Evolutionary conservation across 2,329 filamentous ascomycete species (phyloP).

Genomic region (Arthroderma uncinatum): DNA sequence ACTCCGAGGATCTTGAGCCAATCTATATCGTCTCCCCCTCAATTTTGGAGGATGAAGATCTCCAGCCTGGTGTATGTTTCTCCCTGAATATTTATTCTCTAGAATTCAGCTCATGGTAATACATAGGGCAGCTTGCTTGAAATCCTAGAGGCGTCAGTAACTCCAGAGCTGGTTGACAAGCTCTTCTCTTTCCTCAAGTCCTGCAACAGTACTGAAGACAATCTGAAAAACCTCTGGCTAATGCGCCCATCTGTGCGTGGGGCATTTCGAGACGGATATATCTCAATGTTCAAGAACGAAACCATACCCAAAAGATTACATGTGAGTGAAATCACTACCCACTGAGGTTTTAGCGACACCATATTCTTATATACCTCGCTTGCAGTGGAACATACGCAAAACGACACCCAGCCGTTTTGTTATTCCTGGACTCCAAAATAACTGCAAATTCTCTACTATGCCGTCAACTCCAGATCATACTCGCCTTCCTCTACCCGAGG

Average conservation of each 20-base stretch:
- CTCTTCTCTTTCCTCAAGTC: constrained; percentile 8
- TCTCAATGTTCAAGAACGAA: neutral
- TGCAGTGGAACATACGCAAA: neutral
- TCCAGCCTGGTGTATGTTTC: constrained; percentile 5
- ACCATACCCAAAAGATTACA: neutral
- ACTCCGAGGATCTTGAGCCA: neutral
- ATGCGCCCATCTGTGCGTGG: neutral
- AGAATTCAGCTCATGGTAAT: neutral
- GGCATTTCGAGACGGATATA: neutral
- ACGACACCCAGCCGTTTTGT: no score
- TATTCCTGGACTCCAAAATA: neutral
- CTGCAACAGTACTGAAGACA: neutral
- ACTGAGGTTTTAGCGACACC: neutral
- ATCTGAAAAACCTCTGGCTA: constrained; percentile 12
- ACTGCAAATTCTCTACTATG: constrained; percentile 5
- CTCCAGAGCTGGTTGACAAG: neutral
- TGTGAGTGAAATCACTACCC: neutral
- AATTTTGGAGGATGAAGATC: constrained; percentile 7
- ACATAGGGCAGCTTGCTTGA: constrained; percentile 7
- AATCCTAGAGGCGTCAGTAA: constrained; percentile 8
- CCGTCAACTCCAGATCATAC: constrained; percentile 11
- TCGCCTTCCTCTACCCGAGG: constrained; percentile 10
- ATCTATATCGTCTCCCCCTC: constrained; percentile 10
- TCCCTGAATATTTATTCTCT: neutral
- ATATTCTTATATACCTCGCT: neutral